Base-by-base conservation (phyloP, 768 basidiomycete genomes). In the Hysterangium stoloniferum region DNA sequence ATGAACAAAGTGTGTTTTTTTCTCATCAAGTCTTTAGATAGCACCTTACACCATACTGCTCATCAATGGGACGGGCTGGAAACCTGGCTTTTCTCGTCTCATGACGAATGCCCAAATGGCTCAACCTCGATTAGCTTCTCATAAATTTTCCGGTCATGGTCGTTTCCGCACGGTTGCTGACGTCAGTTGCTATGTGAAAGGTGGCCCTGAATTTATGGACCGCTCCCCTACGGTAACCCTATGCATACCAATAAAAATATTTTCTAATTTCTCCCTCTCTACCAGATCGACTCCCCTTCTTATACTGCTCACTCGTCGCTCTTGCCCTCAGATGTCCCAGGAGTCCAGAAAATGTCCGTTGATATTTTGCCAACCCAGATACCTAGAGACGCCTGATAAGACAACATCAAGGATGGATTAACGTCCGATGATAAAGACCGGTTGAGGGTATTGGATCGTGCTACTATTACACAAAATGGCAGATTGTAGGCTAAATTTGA, bases 301-400 rank as follows among this genome's bases (percentile, higher is more conserved):
- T 88, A 80, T 65, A 75, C 71, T 36, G 61, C 70, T 22, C 68
- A 70, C 1, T 75, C 78, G 0, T 49, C 64, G 6, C 61, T 60
- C 13, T 66, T 76, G 4, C 69, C 74, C 0, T 56, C 64, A 2
- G 61, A 76, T 47, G 70, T 80, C 11, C 79, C 79, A 0, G 67
- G 70, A n/a, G 75, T 79, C 33, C 60, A 85, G 48, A 80, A 95
- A 57, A 92, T 93, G 79, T 78, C 87, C 0, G 85, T 94, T 45
- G 93, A 97, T 61, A 96, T 95, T 57, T 76, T 96, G 4, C 93
- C 93, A 0, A 77, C 93, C 0, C 78, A 85, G 50, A 73, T 97
- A 22, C 87, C 92, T 1, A 68, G 79, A 49, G 91, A 95, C 55
- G 84, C 92, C 61, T 87, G 34, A 70, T 86, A 27, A 62, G 66